A percentile compares a stretch with the other conserved stretches of the same genome.
Evolutionary conservation across 2,329 filamentous ascomycete species (phyloP).

Genomic region (Penicillium glabrum): DNA sequence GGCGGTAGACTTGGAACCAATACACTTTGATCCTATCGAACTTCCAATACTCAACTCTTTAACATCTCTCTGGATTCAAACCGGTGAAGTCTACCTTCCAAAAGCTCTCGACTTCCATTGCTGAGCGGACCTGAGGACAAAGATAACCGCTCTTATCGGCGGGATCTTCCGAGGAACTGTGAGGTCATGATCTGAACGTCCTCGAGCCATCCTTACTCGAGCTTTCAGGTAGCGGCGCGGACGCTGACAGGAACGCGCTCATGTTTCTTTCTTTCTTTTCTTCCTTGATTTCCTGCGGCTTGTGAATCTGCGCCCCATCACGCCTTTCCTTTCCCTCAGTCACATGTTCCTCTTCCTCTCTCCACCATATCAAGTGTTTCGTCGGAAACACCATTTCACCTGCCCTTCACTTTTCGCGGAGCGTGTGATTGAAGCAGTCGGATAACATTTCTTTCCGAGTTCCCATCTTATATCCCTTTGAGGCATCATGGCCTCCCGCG

Average conservation of each 20-base stretch:
- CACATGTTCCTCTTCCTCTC: neutral
- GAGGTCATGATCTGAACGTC: conserved; percentile 20
- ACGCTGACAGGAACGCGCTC: neutral
- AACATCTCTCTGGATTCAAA: neutral
- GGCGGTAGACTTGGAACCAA: neutral
- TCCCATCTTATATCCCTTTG: neutral
- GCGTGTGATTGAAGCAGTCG: neutral
- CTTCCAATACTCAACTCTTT: neutral
- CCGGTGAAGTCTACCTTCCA: neutral
- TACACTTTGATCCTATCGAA: neutral
- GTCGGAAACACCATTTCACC: neutral
- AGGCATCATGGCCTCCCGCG: conserved; percentile 38
- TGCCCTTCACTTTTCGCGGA: neutral
- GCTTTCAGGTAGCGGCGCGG: neutral
- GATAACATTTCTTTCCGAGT: neutral
- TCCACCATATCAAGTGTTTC: neutral
- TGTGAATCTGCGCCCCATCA: neutral
- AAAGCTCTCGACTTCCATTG: neutral
- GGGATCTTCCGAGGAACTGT: conserved; percentile 22
- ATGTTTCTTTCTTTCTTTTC: neutral
- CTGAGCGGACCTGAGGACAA: neutral
- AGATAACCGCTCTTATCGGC: conserved; percentile 28
- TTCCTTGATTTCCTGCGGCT: neutral
- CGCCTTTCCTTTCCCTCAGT: neutral
- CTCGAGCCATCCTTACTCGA: neutral